Percentiles rank a stretch among this genome's conserved stretches.
phyloP scores from a whole-genome alignment of 177 flowering plant species.

The Tripterygium wilfordii region DNA sequence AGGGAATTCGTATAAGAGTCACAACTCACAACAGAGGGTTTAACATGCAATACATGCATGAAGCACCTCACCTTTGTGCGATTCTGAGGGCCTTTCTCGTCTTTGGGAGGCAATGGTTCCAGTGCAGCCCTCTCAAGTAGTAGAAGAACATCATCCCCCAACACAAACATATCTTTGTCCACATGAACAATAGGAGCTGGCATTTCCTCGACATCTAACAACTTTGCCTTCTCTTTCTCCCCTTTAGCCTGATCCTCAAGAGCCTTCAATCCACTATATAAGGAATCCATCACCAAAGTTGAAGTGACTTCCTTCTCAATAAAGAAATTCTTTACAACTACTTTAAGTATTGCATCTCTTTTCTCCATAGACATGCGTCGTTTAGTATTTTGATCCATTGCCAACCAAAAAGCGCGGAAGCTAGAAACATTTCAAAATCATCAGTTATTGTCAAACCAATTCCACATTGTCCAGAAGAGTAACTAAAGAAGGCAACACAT shows the following conservation, averaged over 20 bases:
- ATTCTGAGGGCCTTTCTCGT: conserved; percentile 97
- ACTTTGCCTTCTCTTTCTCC: conserved; percentile 44
- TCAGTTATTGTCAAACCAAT: conserved; percentile 1
- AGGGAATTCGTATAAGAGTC: too few relatives aligned
- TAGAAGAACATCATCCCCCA: conserved; percentile 83
- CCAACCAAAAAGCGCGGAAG: conserved; percentile 88
- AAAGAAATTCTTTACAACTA: conserved; percentile 85
- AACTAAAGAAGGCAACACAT: too few relatives aligned
- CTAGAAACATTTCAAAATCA: conserved; percentile 42
- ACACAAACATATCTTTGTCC: conserved; percentile 84
- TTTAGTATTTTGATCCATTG: conserved; percentile 70
- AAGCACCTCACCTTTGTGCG: conserved; percentile 90
- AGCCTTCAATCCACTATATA: conserved; percentile 95
- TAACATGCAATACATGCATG: too few relatives aligned
- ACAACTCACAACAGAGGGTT: too few relatives aligned
- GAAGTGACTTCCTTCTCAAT: conserved; percentile 99
- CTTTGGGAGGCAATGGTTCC: conserved; percentile 97
- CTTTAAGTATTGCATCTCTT: conserved; percentile 75
- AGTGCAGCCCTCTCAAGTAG: conserved; percentile 87
- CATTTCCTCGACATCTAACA: conserved; percentile 57
- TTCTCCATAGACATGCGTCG: conserved; percentile 89
- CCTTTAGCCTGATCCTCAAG: conserved; percentile 71
- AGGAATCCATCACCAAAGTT: conserved; percentile 98
- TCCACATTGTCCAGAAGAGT: too few relatives aligned
- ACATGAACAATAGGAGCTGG: conserved; percentile 74